Base-by-base conservation (phyloP, 768 basidiomycete species). In the Mycena filopes region DNA sequence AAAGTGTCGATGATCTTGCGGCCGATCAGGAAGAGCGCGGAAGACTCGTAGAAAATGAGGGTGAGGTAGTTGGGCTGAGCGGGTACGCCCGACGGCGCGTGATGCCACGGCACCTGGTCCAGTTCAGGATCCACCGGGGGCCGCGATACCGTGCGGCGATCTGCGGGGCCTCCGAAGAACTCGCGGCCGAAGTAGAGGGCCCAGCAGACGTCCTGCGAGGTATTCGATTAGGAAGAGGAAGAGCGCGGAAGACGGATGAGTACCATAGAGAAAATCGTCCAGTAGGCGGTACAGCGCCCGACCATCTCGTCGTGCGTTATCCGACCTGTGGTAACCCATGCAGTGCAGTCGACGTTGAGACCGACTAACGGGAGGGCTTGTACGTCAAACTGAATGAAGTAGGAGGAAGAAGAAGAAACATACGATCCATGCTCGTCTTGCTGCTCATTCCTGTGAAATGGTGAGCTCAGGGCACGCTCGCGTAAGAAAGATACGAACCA, bases 161-260 rank as follows among this genome's bases (percentile, higher is more conserved):
- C 54, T 23, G 66, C 54, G 8, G 70, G 73, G 11, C 75, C 60
- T 9, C 78, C 70, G 47, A 72, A 75, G 57, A 76, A 80, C 42
- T 82, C 78, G n/a, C 82, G 77, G 15, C 82, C 81, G 58, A 82
- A 78, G 48, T 80, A 82, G 1, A 83, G 74, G 9, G 80, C 79
- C 81, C 81, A 83, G 59, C 78, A 81, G 10, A 80, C 74, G 55
- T 83, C 82, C 77, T 71, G 12, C 10, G 53, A 31, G 33, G 26
- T 1, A 18, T 7, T 26, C 15, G 23, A 41, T 2, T 28, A n/a
- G 21, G n/a, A n/a, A n/a, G n/a, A n/a, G n/a, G 36, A n/a, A 29
- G 29, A 20, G 10, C n/a, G n/a, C n/a, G 23, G 28, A 4, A 42
- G 21, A 23, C 4, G 12, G 2, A n/a, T 0, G 12, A 18, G n/a